A percentile compares a stretch with the other conserved stretches of the same genome.
Evolutionary conservation across 2,329 filamentous ascomycete genomes (phyloP).

Genomic region (Penicillium verrucosum): DNA sequence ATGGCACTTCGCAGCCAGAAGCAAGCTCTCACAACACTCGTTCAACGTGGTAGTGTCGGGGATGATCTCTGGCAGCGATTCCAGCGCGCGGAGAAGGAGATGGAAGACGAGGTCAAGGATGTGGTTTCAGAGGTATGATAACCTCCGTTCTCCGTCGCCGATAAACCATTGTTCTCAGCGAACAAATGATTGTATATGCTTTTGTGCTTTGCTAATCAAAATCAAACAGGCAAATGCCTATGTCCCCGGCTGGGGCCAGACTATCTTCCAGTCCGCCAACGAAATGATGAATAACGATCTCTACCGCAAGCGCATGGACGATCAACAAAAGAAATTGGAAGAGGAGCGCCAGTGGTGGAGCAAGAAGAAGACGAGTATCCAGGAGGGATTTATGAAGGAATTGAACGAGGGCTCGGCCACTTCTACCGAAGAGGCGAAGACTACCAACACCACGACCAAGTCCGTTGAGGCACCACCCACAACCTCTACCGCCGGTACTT

Average conservation of each 20-base stretch:
- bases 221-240: slow-evolving; percentile 77
- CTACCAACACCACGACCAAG: slow-evolving; percentile 16
- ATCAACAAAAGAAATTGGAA: slow-evolving; percentile 67
- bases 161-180: background rate
- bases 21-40: slow-evolving; percentile 74
- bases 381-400: slow-evolving; percentile 79
- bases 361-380: slow-evolving; percentile 70
- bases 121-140: slow-evolving; percentile 79
- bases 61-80: slow-evolving; percentile 96
- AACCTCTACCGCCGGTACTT: slow-evolving; percentile 35
- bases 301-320: slow-evolving; percentile 70
- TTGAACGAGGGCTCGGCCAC: slow-evolving; percentile 47
- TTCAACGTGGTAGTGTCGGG: slow-evolving; percentile 88
- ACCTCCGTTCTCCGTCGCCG: background rate
- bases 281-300: slow-evolving; percentile 85
- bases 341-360: slow-evolving; percentile 92
- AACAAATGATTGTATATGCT: background rate
- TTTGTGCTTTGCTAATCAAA: slow-evolving; percentile 19
- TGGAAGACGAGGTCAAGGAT: slow-evolving; percentile 92
- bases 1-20: slow-evolving; percentile 86
- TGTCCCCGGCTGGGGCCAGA: slow-evolving; percentile 81
- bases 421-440: slow-evolving; percentile 14
- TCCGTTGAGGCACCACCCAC: slow-evolving; percentile 24
- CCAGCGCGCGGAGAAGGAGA: slow-evolving; percentile 88
- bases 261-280: slow-evolving; percentile 95